phyloP scores from a whole-genome alignment of 306 rosid species.

The Mucuna pruriens region DNA sequence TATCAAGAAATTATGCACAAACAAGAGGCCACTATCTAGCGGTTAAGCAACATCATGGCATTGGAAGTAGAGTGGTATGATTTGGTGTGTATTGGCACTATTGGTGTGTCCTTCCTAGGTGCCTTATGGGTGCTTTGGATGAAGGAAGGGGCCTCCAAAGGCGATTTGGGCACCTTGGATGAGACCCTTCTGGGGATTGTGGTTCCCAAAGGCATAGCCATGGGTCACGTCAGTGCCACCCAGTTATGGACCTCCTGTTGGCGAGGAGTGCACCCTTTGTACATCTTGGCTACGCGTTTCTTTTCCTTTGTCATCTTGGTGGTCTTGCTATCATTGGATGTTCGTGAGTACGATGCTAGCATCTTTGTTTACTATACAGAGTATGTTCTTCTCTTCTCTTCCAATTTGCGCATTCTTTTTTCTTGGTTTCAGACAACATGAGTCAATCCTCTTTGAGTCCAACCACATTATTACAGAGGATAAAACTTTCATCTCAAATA shows the following conservation, averaged over 20 bases:
- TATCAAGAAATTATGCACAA: background rate
- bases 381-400: slow-evolving; percentile 42
- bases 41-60: slow-evolving; percentile 42
- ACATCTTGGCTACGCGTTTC: slow-evolving; percentile 58
- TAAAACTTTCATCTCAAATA: no score
- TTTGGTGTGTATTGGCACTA: slow-evolving; percentile 70
- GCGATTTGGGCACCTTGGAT: slow-evolving; percentile 40
- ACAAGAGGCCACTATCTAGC: background rate
- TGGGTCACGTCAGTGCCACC: slow-evolving; percentile 45
- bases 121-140: slow-evolving; percentile 64
- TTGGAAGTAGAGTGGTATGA: slow-evolving; percentile 70
- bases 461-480: no score
- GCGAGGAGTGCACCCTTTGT: slow-evolving; percentile 66
- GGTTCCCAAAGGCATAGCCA: slow-evolving; percentile 33
- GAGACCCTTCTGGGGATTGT: slow-evolving; percentile 57
- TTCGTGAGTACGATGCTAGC: slow-evolving; percentile 43
- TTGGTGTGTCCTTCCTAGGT: slow-evolving; percentile 44
- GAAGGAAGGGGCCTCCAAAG: slow-evolving; percentile 45
- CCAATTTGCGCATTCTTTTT: background rate
- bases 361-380: slow-evolving; percentile 77
- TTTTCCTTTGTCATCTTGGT: slow-evolving; percentile 51
- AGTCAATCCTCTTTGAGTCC: no score
- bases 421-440: no score
- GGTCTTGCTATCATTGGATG: slow-evolving; percentile 54
- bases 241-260: slow-evolving; percentile 79